phyloP scores from a whole-genome alignment of 2,329 filamentous ascomycete genomes.

The Hymenotorrendiella dingleyae region DNA sequence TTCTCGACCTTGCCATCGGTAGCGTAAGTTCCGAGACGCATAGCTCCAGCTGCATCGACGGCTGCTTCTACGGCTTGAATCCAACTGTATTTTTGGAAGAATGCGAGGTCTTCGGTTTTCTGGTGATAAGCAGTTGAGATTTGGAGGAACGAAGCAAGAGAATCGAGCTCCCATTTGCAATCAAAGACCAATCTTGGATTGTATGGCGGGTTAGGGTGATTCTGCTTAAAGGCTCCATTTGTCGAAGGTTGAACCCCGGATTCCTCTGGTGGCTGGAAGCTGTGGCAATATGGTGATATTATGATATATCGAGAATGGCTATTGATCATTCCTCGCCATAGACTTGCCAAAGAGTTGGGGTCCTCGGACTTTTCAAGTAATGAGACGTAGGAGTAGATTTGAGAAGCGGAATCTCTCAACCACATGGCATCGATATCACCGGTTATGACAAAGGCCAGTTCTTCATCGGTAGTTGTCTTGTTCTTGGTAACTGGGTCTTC shows the following conservation, averaged over 20 bases:
- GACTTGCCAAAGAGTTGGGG: conserved; percentile 54
- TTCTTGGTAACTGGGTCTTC: conserved; percentile 27
- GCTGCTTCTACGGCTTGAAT: conserved; percentile 64
- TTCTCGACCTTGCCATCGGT: conserved; percentile 48
- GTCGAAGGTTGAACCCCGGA: conserved; percentile 55
- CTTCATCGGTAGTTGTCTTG: conserved; percentile 43
- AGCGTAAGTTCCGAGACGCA: conserved; percentile 71
- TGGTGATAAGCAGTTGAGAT: conserved; percentile 74
- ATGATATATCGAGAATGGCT: conserved; percentile 62
- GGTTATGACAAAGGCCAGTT: conserved; percentile 54
- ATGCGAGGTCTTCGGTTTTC: conserved; percentile 62
- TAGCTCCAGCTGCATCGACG: conserved; percentile 60
- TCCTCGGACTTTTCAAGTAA: conserved; percentile 51
- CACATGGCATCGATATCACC: conserved; percentile 75
- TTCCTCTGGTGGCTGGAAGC: conserved; percentile 78
- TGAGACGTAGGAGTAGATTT: conserved; percentile 63
- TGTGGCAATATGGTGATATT: conserved; percentile 78
- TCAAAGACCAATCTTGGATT: conserved; percentile 72
- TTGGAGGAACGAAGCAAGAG: conserved; percentile 77
- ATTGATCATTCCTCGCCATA: conserved; percentile 67
- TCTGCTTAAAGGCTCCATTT: conserved; percentile 54
- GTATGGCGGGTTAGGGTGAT: conserved; percentile 64
- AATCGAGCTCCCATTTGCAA: conserved; percentile 95
- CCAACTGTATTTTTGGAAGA: conserved; percentile 71
- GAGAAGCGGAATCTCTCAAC: conserved; percentile 78